These are phyloP conservation scores for Phylloporus sp. DNA, from an alignment of 768 basidiomycete genomes.

Conservation along the genomic window DNA sequence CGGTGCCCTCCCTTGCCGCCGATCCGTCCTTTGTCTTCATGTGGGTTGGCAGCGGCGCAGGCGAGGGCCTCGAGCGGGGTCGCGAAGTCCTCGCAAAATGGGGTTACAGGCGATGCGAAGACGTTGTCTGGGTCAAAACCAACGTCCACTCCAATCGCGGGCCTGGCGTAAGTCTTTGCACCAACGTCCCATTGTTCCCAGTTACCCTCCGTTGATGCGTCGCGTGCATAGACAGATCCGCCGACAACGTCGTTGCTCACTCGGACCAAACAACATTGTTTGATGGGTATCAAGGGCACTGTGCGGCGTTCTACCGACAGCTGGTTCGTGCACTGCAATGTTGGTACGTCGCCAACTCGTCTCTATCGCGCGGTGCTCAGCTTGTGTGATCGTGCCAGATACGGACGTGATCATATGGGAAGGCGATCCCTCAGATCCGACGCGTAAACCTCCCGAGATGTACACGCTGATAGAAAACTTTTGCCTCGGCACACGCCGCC, in stretches of 20 bases:
- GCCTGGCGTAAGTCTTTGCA: slow-evolving; percentile 56
- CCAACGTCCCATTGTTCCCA: background rate
- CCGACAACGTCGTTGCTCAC: slow-evolving; percentile 84
- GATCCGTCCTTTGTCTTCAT: slow-evolving; percentile 94
- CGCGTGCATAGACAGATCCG: slow-evolving; percentile 60
- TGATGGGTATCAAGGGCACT: slow-evolving; percentile 97
- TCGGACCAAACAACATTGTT: slow-evolving; percentile 91
- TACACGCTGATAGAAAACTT: slow-evolving; percentile 97
- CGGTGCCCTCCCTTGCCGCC: slow-evolving; percentile 76
- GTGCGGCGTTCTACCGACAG: slow-evolving; percentile 92
- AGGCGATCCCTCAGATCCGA: slow-evolving; percentile 81
- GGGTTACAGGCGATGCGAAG: slow-evolving; percentile 94
- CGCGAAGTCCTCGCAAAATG: slow-evolving; percentile 88
- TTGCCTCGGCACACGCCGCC: slow-evolving; percentile 86
- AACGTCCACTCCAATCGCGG: slow-evolving; percentile 70
- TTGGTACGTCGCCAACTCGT: slow-evolving; percentile 52
- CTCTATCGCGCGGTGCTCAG: background rate
- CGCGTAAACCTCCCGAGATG: slow-evolving; percentile 90
- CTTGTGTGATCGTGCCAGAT: slow-evolving; percentile 42
- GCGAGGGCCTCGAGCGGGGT: slow-evolving; percentile 88
- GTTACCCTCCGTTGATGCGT: background rate
- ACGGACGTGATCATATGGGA: slow-evolving; percentile 98
- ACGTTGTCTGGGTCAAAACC: slow-evolving; percentile 98
- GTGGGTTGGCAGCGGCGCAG: slow-evolving; percentile 92
- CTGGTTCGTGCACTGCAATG: slow-evolving; percentile 98